Percentiles rank a stretch among this genome's conserved stretches.
Conservation (phyloP, 441 rosid genomes). For the Capsella rubella region DNA sequence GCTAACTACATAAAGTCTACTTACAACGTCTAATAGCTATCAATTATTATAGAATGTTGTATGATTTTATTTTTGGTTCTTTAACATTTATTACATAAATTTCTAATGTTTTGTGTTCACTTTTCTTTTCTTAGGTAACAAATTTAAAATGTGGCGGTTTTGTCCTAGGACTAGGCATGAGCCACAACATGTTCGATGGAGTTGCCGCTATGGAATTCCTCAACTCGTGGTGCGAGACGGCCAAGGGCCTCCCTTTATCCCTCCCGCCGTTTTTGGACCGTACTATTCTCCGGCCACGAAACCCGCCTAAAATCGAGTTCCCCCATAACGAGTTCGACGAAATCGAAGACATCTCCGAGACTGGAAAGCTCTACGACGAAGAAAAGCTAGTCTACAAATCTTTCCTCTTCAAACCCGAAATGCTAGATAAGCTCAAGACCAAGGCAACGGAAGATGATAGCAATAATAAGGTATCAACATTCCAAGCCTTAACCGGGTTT, state of each 20-base stretch:
- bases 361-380: conserved; percentile 56
- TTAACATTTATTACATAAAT: neutral
- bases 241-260: conserved; percentile 64
- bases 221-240: conserved; percentile 82
- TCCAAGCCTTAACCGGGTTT: conserved; percentile 75
- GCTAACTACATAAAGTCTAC: neutral
- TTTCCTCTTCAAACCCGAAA: conserved; percentile 61
- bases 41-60: conserved; percentile 1
- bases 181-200: conserved; percentile 83
- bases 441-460: conserved; percentile 52
- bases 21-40: too few relatives aligned
- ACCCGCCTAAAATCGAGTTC: conserved; percentile 61
- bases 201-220: conserved; percentile 73
- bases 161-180: conserved; percentile 69
- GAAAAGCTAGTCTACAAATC: conserved; percentile 61
- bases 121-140: conserved; percentile 58
- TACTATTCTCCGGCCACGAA: conserved; percentile 60
- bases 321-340: conserved; percentile 71
- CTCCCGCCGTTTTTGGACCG: conserved; percentile 69
- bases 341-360: conserved; percentile 66
- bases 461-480: conserved; percentile 61
- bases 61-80: neutral
- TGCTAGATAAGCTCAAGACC: conserved; percentile 62
- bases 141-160: conserved; percentile 79
- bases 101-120: neutral